These are phyloP conservation scores for Mimosa pudica DNA, from an alignment of 306 rosid genomes.

Conservation along the genomic window DNA sequence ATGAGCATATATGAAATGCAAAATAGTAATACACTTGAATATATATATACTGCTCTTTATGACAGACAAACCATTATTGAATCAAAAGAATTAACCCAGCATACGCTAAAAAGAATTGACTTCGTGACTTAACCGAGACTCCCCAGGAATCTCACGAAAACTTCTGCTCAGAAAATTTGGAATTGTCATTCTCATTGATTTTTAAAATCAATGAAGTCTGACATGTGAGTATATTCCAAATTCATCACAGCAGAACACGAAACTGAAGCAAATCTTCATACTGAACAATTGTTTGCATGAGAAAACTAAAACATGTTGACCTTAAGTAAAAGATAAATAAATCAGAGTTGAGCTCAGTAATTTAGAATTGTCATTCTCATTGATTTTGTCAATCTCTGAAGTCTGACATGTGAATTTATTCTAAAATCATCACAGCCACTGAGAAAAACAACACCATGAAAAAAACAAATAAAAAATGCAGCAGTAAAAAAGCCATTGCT, in stretches of 20 bases:
- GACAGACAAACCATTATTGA: neutral
- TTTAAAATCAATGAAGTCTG: slow-evolving; percentile 79
- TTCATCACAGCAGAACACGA: slow-evolving; percentile 55
- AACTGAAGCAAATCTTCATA: neutral
- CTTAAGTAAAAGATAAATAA: no score
- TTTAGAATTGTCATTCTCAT: slow-evolving; percentile 67
- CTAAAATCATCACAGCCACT: slow-evolving; percentile 62
- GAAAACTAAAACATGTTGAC: neutral
- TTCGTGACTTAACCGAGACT: no score
- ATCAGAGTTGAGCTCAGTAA: slow-evolving; percentile 46
- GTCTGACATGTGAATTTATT: slow-evolving; percentile 88
- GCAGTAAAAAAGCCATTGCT: slow-evolving; percentile 19
- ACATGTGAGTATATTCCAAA: slow-evolving; percentile 67
- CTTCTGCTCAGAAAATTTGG: slow-evolving; percentile 54
- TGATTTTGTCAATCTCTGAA: slow-evolving; percentile 66
- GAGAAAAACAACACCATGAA: neutral
- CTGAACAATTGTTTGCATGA: neutral
- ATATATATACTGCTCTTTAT: neutral
- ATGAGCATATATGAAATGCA: neutral
- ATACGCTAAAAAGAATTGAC: neutral
- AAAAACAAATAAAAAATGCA: no score
- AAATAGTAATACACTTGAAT: neutral
- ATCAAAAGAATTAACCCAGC: neutral
- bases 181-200: slow-evolving; percentile 74
- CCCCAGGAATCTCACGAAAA: slow-evolving; percentile 44